A percentile compares a stretch with the other conserved stretches of the same genome.
These are phyloP conservation scores for Penicillium ucsense DNA, from an alignment of 495 filamentous ascomycete genomes.

Conservation along the genomic window DNA sequence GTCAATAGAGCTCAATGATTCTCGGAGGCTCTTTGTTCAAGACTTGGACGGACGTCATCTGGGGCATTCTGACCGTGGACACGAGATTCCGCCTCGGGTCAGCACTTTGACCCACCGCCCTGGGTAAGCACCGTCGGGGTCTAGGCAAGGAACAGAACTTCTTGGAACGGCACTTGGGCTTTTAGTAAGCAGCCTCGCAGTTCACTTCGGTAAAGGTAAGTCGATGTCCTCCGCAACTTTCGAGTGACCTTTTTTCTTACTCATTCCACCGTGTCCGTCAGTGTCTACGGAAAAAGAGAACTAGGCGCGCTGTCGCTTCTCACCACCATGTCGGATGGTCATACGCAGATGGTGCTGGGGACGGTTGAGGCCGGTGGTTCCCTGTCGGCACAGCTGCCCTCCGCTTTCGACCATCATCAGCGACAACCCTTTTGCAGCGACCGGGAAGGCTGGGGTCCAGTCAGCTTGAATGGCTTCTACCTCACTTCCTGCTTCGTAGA, in stretches of 20 bases:
- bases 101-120: background rate
- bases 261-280: slow-evolving; percentile 3
- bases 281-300: slow-evolving; percentile 6
- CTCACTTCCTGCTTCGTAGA: slow-evolving; percentile 97
- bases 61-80: too few relatives aligned
- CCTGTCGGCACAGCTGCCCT: slow-evolving; percentile 19
- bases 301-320: slow-evolving; percentile 12
- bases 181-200: slow-evolving; percentile 16
- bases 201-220: background rate
- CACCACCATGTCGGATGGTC: slow-evolving; percentile 36
- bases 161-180: slow-evolving; percentile 2
- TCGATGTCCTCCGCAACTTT: background rate
- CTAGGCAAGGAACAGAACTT: background rate
- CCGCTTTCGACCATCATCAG: slow-evolving; percentile 21
- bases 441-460: slow-evolving; percentile 87
- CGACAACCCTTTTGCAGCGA: slow-evolving; percentile 73
- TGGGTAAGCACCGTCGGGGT: slow-evolving; percentile 1
- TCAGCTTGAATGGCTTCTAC: slow-evolving; percentile 75
- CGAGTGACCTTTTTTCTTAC: slow-evolving; percentile 6
- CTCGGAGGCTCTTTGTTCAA: too few relatives aligned
- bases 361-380: slow-evolving; percentile 20
- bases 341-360: slow-evolving; percentile 35
- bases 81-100: too few relatives aligned
- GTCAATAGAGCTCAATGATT: too few relatives aligned
- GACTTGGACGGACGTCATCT: too few relatives aligned